Conservation (phyloP, 345 rosid genomes). For the Aquilaria yunnanensis region DNA sequence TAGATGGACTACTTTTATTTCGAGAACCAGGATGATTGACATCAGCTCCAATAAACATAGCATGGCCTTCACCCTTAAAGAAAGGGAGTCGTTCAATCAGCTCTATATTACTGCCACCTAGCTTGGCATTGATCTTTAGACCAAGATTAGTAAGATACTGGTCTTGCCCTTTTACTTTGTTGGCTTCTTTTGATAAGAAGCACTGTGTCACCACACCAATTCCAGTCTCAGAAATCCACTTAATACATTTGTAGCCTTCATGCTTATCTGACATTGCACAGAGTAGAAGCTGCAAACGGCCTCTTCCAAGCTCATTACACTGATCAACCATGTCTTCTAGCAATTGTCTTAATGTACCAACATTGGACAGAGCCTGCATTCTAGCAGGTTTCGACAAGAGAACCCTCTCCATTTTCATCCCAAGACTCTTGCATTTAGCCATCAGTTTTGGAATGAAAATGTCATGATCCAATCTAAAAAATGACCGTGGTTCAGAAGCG, state of each 20-base stretch:
- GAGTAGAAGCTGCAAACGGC: conserved; percentile 48
- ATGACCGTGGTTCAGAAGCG: conserved; percentile 29
- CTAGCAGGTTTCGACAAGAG: conserved; percentile 16
- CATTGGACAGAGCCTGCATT: conserved; percentile 41
- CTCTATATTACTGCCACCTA: conserved; percentile 92
- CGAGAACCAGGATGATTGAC: conserved; percentile 76
- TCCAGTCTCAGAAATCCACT: conserved; percentile 78
- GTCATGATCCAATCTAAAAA: conserved; percentile 5
- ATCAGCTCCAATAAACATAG: conserved; percentile 90
- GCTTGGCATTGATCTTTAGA: conserved; percentile 87
- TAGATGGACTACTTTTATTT: conserved; percentile 58
- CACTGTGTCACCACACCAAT: conserved; percentile 85
- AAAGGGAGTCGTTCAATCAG: conserved; percentile 44
- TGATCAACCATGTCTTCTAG: conserved; percentile 31
- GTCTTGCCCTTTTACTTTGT: conserved; percentile 32
- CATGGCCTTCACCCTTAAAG: conserved; percentile 37
- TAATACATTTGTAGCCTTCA: conserved; percentile 71
- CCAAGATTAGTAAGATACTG: conserved; percentile 74
- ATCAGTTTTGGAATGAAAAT: conserved; percentile 38
- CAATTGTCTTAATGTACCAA: conserved; percentile 28
- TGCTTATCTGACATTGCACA: conserved; percentile 69
- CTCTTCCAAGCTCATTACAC: conserved; percentile 21
- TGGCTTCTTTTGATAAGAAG: conserved; percentile 45
- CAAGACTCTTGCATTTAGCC: conserved; percentile 40
- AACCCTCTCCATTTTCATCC: conserved; percentile 54